These are phyloP conservation scores for Yamadazyma songkhlaensis DNA, from an alignment of 1,139 yeast genomes.

Conservation along the genomic window DNA sequence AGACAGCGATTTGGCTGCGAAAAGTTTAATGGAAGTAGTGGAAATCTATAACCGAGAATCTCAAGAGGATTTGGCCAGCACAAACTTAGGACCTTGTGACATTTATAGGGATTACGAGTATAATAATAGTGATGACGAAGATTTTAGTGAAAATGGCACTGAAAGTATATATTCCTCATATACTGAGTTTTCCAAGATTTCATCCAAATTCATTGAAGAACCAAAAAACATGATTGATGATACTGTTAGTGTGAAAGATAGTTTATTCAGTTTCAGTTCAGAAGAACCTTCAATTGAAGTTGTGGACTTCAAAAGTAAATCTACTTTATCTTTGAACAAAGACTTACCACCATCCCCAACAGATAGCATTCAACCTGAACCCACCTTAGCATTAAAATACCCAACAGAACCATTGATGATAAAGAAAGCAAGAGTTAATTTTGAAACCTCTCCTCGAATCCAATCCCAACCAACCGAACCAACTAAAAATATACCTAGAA, in stretches of 20 bases:
- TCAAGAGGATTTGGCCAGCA: background rate
- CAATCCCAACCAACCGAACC: too few species aligned
- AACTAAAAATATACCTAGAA: background rate
- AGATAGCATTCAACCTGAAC: constrained; percentile 2
- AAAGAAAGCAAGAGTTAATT: constrained; percentile 8
- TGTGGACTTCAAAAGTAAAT: background rate
- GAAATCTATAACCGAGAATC: constrained; percentile 10
- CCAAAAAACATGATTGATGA: constrained; percentile 1
- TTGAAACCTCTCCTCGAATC: background rate
- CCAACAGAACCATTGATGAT: constrained; percentile 8
- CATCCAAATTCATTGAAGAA: constrained; percentile 10
- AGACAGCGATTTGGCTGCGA: constrained; percentile 8
- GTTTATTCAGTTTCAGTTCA: constrained; percentile 12
- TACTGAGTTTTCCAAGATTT: constrained; percentile 7
- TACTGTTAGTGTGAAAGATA: constrained; percentile 13
- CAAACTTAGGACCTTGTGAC: too few species aligned
- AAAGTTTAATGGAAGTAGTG: constrained; percentile 14
- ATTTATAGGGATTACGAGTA: background rate
- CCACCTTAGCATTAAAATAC: constrained; percentile 3
- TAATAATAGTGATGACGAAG: constrained; percentile 5
- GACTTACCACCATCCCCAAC: constrained; percentile 7
- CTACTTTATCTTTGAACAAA: constrained; percentile 8
- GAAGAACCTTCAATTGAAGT: background rate
- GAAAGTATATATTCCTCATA: constrained; percentile 4
- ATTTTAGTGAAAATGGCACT: background rate